Percentiles rank a stretch among this genome's conserved stretches.
phyloP scores from a whole-genome alignment of 1,284 basidiomycete genomes.

The Cryptococcus maquisensis region DNA sequence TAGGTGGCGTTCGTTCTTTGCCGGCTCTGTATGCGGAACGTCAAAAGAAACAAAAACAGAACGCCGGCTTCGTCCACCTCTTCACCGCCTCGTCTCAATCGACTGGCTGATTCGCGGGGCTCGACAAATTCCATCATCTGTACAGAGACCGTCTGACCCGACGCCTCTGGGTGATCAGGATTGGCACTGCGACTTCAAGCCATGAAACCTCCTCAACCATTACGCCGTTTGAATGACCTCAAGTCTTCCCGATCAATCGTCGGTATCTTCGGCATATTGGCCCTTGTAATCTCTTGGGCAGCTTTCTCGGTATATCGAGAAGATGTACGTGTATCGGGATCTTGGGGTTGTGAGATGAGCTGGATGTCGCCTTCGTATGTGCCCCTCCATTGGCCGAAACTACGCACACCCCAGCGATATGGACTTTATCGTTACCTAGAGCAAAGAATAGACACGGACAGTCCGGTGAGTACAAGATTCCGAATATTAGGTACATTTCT shows the following conservation, averaged over 20 bases:
- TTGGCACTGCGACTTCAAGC: background rate
- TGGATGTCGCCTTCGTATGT: constrained; percentile 90
- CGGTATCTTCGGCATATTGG: background rate
- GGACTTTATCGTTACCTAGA: constrained; percentile 88
- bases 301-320: constrained; percentile 5
- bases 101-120: background rate
- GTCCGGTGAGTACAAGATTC: constrained; percentile 52
- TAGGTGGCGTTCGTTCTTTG: too few species aligned
- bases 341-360: constrained; percentile 78
- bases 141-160: too few species aligned
- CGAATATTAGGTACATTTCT: too few species aligned
- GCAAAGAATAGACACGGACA: constrained; percentile 67
- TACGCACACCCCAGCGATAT: constrained; percentile 59
- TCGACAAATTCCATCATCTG: background rate
- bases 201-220: background rate
- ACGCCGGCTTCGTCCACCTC: too few species aligned
- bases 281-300: background rate
- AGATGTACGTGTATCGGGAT: constrained; percentile 20
- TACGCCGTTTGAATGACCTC: background rate
- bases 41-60: too few species aligned
- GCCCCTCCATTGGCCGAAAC: constrained; percentile 60
- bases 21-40: too few species aligned
- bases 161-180: background rate
- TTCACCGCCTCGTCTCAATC: background rate
- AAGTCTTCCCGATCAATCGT: background rate